Percentiles rank a stretch among this genome's conserved stretches.
These are phyloP conservation scores for Ogataea henricii DNA, from an alignment of 805 yeast genomes.

Conservation along the genomic window DNA sequence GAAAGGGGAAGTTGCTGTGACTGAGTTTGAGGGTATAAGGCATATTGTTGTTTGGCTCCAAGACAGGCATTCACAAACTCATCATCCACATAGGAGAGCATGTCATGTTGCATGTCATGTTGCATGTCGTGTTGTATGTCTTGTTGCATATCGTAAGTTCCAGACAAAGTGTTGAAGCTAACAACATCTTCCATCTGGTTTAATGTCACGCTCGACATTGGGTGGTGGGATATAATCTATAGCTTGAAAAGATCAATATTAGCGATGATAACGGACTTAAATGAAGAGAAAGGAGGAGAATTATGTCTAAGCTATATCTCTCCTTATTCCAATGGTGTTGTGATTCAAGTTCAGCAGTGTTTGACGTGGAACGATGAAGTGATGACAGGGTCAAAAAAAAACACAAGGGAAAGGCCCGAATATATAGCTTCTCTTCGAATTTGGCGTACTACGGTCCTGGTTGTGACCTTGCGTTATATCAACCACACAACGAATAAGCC, in stretches of 20 bases:
- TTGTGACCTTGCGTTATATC: conserved; percentile 10
- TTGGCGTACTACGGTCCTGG: conserved; percentile 5
- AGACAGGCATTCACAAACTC: conserved; percentile 8
- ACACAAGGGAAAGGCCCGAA: neutral
- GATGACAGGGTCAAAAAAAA: neutral
- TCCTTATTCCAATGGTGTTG: neutral
- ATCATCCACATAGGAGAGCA: conserved; percentile 15
- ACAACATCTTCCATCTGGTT: conserved; percentile 20
- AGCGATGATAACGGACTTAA: neutral
- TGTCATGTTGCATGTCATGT: conserved; percentile 14
- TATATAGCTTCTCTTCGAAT: conserved; percentile 4
- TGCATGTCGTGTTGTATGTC: no score
- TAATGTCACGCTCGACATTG: conserved; percentile 16
- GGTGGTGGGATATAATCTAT: neutral
- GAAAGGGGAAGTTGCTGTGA: conserved; percentile 6
- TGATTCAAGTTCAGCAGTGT: neutral
- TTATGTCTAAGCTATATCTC: neutral
- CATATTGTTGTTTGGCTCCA: neutral
- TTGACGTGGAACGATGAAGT: neutral
- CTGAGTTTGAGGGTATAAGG: neutral
- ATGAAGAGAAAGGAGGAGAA: neutral
- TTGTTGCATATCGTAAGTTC: conserved; percentile 9
- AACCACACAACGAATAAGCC: conserved; percentile 7
- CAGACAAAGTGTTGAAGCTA: conserved; percentile 1
- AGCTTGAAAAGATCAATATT: neutral